Conservation (phyloP, 768 basidiomycete species). For the Boletus rex-veris region DNA sequence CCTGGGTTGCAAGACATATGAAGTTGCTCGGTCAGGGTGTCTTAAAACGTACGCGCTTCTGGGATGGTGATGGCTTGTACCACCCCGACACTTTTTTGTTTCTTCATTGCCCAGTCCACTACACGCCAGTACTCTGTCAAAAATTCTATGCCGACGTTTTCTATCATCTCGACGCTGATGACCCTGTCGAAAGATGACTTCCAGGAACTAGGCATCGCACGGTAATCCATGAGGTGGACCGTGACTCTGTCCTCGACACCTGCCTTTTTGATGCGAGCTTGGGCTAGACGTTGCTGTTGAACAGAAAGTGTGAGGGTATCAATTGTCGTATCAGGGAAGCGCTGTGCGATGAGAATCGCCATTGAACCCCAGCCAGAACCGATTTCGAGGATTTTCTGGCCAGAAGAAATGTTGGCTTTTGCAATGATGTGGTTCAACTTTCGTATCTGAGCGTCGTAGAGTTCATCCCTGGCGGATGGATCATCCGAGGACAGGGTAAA, state of each 20-base stretch:
- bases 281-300: not conserved
- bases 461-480: not conserved
- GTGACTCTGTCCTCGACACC: not conserved
- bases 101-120: not conserved
- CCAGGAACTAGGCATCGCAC: slow-evolving; percentile 1
- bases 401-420: not conserved
- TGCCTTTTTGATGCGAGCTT: not conserved
- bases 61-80: not conserved
- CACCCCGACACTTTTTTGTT: not conserved
- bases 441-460: not conserved
- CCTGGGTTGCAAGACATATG: not conserved
- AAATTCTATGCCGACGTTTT: not conserved
- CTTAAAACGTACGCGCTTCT: not conserved
- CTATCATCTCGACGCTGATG: not conserved
- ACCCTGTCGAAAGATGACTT: not conserved
- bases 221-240: slow-evolving; percentile 1
- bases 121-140: not conserved
- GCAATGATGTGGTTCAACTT: not conserved
- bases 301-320: not conserved
- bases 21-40: not conserved
- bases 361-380: not conserved
- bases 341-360: not conserved
- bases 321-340: not conserved
- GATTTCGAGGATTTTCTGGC: not conserved
- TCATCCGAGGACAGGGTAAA: not conserved